Percentiles rank a stretch among this genome's conserved stretches.
phyloP scores from a whole-genome alignment of 2,329 filamentous ascomycete species.

The Arthroderma sp. region DNA sequence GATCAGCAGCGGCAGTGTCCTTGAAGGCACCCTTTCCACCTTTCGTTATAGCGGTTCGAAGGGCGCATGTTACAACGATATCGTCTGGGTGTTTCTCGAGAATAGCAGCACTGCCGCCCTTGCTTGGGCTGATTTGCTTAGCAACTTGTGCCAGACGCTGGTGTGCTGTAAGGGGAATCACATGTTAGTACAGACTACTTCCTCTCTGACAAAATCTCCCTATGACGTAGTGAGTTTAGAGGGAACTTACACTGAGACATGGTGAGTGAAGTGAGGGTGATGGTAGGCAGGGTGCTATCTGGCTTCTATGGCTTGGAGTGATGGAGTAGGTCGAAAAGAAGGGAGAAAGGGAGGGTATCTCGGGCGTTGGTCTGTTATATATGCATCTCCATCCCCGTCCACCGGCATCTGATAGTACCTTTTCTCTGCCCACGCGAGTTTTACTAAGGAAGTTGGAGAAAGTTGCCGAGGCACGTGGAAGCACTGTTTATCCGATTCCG shows the following conservation, averaged over 20 bases:
- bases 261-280: constrained; percentile 20
- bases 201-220: neutral
- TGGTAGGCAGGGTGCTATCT: constrained; percentile 6
- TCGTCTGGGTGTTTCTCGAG: constrained; percentile 46
- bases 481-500: constrained; percentile 18
- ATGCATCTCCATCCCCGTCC: neutral
- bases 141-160: constrained; percentile 49
- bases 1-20: constrained; percentile 76
- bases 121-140: constrained; percentile 40
- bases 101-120: constrained; percentile 27
- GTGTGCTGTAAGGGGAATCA: constrained; percentile 34
- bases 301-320: constrained; percentile 5
- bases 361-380: constrained; percentile 1
- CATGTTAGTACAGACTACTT: constrained; percentile 18
- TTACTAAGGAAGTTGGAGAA: constrained; percentile 9
- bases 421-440: neutral
- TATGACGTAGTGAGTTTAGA: constrained; percentile 8
- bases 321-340: neutral
- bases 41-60: constrained; percentile 84
- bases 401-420: neutral
- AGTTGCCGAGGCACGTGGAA: constrained; percentile 25
- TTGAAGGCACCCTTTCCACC: constrained; percentile 92
- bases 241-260: constrained; percentile 33
- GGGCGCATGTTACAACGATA: constrained; percentile 82
- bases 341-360: neutral